Percentiles rank a stretch among this genome's conserved stretches.
phyloP scores from a whole-genome alignment of 2,329 filamentous ascomycete genomes.

The Phyllosticta capitalensis region DNA sequence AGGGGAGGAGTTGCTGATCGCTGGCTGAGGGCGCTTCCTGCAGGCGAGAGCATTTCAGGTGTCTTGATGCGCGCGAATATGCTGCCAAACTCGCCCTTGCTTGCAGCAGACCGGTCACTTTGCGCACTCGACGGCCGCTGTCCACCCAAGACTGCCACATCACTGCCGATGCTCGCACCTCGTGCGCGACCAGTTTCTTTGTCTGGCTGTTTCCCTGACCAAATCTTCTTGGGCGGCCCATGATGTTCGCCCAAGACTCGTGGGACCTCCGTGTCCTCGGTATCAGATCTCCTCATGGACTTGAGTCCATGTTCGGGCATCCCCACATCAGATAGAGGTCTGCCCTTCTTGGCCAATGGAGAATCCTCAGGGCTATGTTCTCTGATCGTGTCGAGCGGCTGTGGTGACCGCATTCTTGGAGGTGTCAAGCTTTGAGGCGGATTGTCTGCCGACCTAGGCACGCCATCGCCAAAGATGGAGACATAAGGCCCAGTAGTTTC shows the following conservation, averaged over 20 bases:
- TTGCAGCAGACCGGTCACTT: slow-evolving; percentile 33
- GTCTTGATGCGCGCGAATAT: slow-evolving; percentile 32
- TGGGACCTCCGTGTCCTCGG: neutral
- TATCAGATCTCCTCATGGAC: slow-evolving; percentile 21
- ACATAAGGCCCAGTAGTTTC: neutral
- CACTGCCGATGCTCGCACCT: slow-evolving; percentile 1
- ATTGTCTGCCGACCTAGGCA: neutral
- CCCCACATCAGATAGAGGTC: slow-evolving; percentile 32
- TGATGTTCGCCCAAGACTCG: slow-evolving; percentile 28
- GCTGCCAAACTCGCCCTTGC: slow-evolving; percentile 11
- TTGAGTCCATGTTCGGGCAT: slow-evolving; percentile 35
- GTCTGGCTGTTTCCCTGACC: neutral
- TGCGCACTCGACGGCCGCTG: slow-evolving; percentile 31
- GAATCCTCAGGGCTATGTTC: slow-evolving; percentile 40
- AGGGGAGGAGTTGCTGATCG: slow-evolving; percentile 58
- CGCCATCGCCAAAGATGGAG: slow-evolving; percentile 5
- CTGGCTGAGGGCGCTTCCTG: slow-evolving; percentile 47
- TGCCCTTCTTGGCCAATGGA: slow-evolving; percentile 32
- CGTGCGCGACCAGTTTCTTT: neutral
- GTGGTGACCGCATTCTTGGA: slow-evolving; percentile 15
- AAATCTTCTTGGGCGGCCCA: neutral
- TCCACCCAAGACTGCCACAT: slow-evolving; percentile 22
- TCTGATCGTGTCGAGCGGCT: slow-evolving; percentile 41
- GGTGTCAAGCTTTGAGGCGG: slow-evolving; percentile 12
- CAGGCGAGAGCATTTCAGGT: slow-evolving; percentile 46